Evolutionary conservation across 495 filamentous ascomycete species (phyloP).

Genomic region (Talaromyces trachyspermus): DNA sequence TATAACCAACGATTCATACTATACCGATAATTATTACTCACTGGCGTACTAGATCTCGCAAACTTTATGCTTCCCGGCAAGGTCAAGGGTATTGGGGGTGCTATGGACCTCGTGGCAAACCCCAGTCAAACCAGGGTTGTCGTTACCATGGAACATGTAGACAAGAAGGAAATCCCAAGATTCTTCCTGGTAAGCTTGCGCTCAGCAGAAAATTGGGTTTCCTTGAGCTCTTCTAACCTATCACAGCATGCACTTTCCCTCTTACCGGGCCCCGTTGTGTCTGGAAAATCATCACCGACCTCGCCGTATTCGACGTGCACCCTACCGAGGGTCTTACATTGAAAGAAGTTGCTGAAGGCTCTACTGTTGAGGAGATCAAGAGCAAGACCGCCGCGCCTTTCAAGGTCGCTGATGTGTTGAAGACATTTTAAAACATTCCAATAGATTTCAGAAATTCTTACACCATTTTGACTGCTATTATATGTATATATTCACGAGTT

Average conservation of each 20-base stretch:
- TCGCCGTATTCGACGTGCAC: slow-evolving; percentile 82
- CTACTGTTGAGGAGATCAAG: slow-evolving; percentile 78
- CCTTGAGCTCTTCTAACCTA: background rate
- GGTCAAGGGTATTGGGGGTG: slow-evolving; percentile 88
- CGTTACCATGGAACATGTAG: slow-evolving; percentile 86
- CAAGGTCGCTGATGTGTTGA: slow-evolving; percentile 62
- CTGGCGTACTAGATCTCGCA: slow-evolving; percentile 22
- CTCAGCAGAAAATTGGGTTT: slow-evolving; percentile 41
- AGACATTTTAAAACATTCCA: slow-evolving; percentile 19
- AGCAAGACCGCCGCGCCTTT: slow-evolving; percentile 83
- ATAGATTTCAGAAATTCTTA: too few relatives aligned
- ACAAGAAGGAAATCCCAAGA: slow-evolving; percentile 85
- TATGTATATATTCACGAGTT: background rate
- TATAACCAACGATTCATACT: background rate
- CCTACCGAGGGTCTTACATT: slow-evolving; percentile 69
- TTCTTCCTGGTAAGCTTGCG: slow-evolving; percentile 38
- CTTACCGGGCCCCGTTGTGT: slow-evolving; percentile 78
- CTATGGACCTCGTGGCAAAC: slow-evolving; percentile 87
- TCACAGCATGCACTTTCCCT: slow-evolving; percentile 61
- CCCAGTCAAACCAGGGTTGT: slow-evolving; percentile 79
- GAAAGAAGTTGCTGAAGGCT: slow-evolving; percentile 72
- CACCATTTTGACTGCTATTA: slow-evolving; percentile 7
- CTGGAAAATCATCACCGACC: slow-evolving; percentile 81
- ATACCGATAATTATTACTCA: background rate
- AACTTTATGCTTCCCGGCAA: slow-evolving; percentile 77